phyloP scores from a whole-genome alignment of 2,329 filamentous ascomycete genomes.

The Penicillium sp. region DNA sequence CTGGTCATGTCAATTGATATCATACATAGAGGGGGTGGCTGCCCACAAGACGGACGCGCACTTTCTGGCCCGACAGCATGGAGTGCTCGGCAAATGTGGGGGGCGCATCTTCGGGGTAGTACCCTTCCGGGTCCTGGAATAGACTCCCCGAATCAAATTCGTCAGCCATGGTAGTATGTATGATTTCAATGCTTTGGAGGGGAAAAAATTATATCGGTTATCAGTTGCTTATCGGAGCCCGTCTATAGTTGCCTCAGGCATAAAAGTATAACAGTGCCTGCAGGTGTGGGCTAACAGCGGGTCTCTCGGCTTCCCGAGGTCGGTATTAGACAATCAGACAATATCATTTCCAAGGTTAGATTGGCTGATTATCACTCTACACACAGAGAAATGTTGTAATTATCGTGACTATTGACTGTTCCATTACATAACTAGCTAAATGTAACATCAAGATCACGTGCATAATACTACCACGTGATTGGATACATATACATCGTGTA shows the following conservation, averaged over 20 bases:
- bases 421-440: background rate
- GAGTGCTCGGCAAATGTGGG: conserved; percentile 72
- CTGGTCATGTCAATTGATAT: background rate
- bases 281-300: conserved; percentile 2
- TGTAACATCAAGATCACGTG: background rate
- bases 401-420: background rate
- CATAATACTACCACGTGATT: background rate
- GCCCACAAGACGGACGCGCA: conserved; percentile 77
- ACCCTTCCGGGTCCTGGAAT: conserved; percentile 80
- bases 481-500: background rate
- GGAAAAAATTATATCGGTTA: conserved; percentile 16
- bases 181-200: conserved; percentile 1
- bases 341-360: background rate
- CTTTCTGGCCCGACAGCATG: conserved; percentile 62
- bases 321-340: background rate
- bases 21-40: conserved; percentile 80
- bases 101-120: conserved; percentile 73
- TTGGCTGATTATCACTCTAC: background rate
- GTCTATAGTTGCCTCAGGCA: conserved; percentile 1
- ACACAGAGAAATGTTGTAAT: background rate
- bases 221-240: conserved; percentile 12
- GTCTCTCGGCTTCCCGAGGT: background rate
- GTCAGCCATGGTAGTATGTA: conserved; percentile 27
- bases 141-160: conserved; percentile 51
- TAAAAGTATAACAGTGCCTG: background rate